Evolutionary conservation across 108 stramenopile species (phyloP).

Genomic region (Halocafeteria seosinensis): DNA sequence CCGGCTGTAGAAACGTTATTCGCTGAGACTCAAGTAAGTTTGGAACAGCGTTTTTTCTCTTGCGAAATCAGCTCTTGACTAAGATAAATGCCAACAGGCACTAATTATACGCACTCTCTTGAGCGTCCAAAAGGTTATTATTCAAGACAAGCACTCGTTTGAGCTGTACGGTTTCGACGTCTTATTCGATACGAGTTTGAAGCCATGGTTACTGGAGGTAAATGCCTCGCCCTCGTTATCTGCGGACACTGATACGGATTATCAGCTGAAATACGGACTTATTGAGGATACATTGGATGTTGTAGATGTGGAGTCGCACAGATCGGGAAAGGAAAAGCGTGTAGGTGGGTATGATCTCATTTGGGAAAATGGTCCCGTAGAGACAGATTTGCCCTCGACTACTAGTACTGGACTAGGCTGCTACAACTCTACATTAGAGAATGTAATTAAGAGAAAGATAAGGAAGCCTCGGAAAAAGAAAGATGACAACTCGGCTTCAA

Average conservation of each 20-base stretch:
- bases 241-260: constrained; percentile 30
- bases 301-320: constrained; percentile 8
- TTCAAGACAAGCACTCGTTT: constrained; percentile 60
- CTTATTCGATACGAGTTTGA: constrained; percentile 20
- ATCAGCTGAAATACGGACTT: constrained; percentile 29
- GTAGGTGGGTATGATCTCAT: constrained; percentile 11
- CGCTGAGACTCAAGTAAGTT: constrained; percentile 4
- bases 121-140: constrained; percentile 44
- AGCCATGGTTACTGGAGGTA: constrained; percentile 70
- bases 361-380: constrained; percentile 1
- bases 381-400: background rate
- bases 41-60: no score
- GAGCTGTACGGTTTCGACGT: constrained; percentile 50
- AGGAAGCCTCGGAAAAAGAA: no score
- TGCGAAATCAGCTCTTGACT: no score
- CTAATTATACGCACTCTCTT: constrained; percentile 9
- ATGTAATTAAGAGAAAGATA: no score
- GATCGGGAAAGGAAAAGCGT: constrained; percentile 4
- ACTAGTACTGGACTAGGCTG: background rate
- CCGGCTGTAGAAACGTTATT: constrained; percentile 1
- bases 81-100: no score
- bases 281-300: constrained; percentile 19
- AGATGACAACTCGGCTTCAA: no score
- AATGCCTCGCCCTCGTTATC: constrained; percentile 57
- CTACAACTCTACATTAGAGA: background rate